Evolutionary conservation across 179 eudicot genomes (phyloP).

Genomic region (Vitellaria paradoxa): DNA sequence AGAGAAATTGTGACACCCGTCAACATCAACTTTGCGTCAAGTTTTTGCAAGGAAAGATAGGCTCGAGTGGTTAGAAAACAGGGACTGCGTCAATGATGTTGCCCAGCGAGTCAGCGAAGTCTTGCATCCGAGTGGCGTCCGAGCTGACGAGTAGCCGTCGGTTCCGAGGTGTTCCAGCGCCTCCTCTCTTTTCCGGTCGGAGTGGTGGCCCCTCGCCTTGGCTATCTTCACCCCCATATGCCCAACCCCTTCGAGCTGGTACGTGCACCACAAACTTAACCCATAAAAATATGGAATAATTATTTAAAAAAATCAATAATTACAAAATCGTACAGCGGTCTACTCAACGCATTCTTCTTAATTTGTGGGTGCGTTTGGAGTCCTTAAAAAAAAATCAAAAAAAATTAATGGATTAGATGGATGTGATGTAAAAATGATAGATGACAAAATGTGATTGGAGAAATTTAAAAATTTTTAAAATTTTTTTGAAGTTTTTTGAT

Average conservation of each 20-base stretch:
- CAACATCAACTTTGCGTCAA: constrained; percentile 77
- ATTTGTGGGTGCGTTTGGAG: too few relatives aligned
- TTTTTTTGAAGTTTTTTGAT: too few relatives aligned
- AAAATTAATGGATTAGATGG: too few relatives aligned
- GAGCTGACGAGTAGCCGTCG: constrained; percentile 81
- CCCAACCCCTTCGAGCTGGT: constrained; percentile 88
- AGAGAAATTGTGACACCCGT: constrained; percentile 72
- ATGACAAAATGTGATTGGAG: too few relatives aligned
- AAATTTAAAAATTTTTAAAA: too few relatives aligned
- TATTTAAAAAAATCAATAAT: too few relatives aligned
- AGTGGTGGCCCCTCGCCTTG: constrained; percentile 92
- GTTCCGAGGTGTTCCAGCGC: constrained; percentile 80
- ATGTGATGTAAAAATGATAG: too few relatives aligned
- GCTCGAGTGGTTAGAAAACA: constrained; percentile 75
- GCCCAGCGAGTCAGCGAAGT: constrained; percentile 62
- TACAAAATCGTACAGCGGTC: too few relatives aligned
- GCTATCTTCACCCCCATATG: constrained; percentile 96
- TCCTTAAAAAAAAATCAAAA: too few relatives aligned
- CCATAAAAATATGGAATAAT: neutral
- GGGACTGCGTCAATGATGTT: constrained; percentile 87
- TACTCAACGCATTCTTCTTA: too few relatives aligned
- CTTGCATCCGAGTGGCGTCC: constrained; percentile 56
- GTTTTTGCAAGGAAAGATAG: constrained; percentile 75
- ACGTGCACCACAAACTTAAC: constrained; percentile 74
- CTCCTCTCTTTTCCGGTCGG: constrained; percentile 70